phyloP scores from a whole-genome alignment of 805 yeast genomes.

The Yamadazyma ubonensis region DNA sequence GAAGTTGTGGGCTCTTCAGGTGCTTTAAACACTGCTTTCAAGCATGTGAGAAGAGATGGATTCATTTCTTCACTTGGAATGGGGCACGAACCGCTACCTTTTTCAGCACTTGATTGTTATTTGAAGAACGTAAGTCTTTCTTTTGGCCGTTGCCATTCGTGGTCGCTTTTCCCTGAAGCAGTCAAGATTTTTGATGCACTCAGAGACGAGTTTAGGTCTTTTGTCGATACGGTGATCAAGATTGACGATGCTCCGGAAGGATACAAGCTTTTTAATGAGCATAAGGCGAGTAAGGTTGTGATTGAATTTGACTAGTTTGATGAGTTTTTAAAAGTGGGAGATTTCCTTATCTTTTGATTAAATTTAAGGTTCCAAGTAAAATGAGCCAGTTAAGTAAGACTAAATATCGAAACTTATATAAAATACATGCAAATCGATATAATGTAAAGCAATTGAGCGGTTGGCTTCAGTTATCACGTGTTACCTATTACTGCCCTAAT shows the following conservation, averaged over 20 bases:
- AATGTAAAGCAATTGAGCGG: no score
- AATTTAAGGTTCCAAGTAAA: no score
- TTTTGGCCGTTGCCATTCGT: constrained; percentile 64
- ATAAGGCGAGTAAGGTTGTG: constrained; percentile 55
- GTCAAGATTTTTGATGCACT: constrained; percentile 46
- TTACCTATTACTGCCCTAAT: no score
- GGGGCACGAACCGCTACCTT: constrained; percentile 57
- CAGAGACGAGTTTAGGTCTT: constrained; percentile 46
- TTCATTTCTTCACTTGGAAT: constrained; percentile 59
- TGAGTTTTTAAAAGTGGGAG: no score
- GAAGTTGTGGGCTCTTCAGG: constrained; percentile 59
- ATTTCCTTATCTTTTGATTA: no score
- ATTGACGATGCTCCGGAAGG: constrained; percentile 47
- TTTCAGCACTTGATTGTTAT: constrained; percentile 57
- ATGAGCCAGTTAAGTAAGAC: no score
- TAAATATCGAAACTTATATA: no score
- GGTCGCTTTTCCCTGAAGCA: constrained; percentile 55
- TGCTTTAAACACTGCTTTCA: constrained; percentile 52
- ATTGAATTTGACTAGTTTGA: constrained; percentile 26
- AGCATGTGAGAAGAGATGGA: constrained; percentile 56
- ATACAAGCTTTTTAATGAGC: constrained; percentile 52
- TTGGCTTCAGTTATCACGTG: no score
- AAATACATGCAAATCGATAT: no score
- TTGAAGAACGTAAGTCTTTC: constrained; percentile 55
- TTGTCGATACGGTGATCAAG: constrained; percentile 48